Evolutionary conservation across 1,284 basidiomycete genomes (phyloP), one percentile per base, ranked within the genome.

Genomic region (Sanghuangporus sanghuang): DNA sequence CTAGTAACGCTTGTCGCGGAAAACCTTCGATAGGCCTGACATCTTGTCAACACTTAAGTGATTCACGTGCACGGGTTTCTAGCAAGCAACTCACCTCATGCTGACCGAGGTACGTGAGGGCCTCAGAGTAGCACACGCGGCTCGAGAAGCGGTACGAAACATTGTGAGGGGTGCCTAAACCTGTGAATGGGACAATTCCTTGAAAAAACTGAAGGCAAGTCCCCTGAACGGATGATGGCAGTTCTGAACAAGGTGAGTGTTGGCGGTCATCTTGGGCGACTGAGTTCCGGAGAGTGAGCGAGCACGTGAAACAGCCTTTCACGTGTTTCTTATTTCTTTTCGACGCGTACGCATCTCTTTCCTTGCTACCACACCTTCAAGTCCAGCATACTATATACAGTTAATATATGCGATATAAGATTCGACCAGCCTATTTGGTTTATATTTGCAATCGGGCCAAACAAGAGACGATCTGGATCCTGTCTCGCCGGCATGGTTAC

Each of bases 1-100:
- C 73, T 73, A 52, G 69, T 65, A 61, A 69, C 72, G 66, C 69
- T 71, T 42, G 78, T 79, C n/a, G 79, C 74, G 27, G 80, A 73
- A 73, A 82, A 81, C 27, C 23, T 36, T 35, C 63, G 57, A 21
- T 36, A 23, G 32, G 23, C 23, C 36, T 42, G 23, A 38, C 7
- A 38, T 18, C 53, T 54, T 54, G 3, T 21, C 11, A 21, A 18
- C 9, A 16, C 21, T 9, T 57, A 11, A 23, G 18, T 18, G 12
- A n/a, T 23, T 57, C 9, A n/a, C 6, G 3, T 23, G 27, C 44
- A 46, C 16, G 7, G 9, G 11, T 27, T 57, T 23, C 14, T 35
- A 16, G 16, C 38, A 21, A 38, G 27, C 21, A 40, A 39, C 48
- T 39, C 18, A 60, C 58, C 39, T 38, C 12, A 59, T 38, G 18